Evolutionary conservation across 768 basidiomycete species (phyloP).

Genomic region (Sutorius australiensis): DNA sequence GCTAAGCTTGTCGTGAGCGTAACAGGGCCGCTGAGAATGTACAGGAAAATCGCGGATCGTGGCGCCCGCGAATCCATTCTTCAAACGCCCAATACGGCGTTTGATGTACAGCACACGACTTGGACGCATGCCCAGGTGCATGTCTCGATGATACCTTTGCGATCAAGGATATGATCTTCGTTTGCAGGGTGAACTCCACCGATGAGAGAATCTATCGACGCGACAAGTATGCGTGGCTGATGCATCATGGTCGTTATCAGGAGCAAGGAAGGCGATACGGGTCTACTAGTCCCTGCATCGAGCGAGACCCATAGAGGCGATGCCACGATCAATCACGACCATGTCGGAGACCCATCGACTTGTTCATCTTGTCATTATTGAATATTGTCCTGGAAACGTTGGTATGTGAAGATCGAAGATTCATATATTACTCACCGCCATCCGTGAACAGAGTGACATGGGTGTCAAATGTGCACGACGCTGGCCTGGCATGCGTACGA

Average conservation of each 20-base stretch:
- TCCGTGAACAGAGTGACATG: background rate
- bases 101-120: background rate
- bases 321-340: background rate
- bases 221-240: background rate
- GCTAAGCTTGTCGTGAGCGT: too few relatives aligned
- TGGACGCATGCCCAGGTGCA: background rate
- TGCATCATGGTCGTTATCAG: slow-evolving; percentile 2
- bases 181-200: background rate
- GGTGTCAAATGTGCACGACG: background rate
- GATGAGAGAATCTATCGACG: background rate
- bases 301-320: slow-evolving; percentile 6
- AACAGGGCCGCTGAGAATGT: background rate
- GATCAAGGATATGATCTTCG: background rate
- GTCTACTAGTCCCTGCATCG: background rate
- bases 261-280: background rate
- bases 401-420: slow-evolving; percentile 2
- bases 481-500: background rate
- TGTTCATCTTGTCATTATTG: background rate
- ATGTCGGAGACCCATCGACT: background rate
- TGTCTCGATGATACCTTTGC: background rate
- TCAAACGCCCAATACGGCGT: background rate
- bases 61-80: background rate
- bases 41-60: background rate
- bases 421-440: background rate
- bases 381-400: background rate